Conservation (phyloP, 2,329 filamentous ascomycete species). For the Exophiala oligosperma region DNA sequence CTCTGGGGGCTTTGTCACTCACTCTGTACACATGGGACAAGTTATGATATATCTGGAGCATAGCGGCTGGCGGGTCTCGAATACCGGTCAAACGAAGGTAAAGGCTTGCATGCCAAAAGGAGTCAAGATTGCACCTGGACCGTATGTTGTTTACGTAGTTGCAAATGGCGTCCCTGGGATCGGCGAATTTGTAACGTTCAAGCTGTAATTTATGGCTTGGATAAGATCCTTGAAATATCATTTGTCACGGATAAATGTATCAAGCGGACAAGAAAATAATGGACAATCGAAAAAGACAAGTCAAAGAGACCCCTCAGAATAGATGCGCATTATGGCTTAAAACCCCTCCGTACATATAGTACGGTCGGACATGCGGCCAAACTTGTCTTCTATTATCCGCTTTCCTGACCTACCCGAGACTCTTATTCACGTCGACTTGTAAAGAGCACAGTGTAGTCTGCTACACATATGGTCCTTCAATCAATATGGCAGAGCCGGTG, state of each 20-base stretch:
- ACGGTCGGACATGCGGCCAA: not conserved
- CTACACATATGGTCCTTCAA: not conserved
- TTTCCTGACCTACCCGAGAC: not conserved
- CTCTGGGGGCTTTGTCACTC: constrained; percentile 62
- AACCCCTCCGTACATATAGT: not conserved
- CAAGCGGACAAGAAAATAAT: no score
- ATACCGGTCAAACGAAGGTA: constrained; percentile 44
- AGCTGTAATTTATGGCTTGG: not conserved
- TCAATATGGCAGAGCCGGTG: constrained; percentile 11
- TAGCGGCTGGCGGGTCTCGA: constrained; percentile 46
- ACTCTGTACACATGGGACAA: constrained; percentile 63
- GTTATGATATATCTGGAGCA: constrained; percentile 57
- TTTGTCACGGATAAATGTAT: no score
- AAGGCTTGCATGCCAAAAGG: constrained; percentile 54
- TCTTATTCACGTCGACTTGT: no score
- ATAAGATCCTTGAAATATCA: no score
- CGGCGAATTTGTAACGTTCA: constrained; percentile 50
- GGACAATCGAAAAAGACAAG: no score
- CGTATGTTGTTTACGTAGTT: constrained; percentile 61
- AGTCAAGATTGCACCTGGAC: constrained; percentile 58
- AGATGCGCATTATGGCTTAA: not conserved
- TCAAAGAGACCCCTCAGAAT: not conserved
- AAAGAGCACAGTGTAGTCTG: no score
- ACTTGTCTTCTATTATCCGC: not conserved
- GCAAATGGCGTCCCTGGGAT: constrained; percentile 56